These are phyloP conservation scores for Oryza coarctata DNA, from an alignment of 176 grass and related monocot species.

Conservation along the genomic window DNA sequence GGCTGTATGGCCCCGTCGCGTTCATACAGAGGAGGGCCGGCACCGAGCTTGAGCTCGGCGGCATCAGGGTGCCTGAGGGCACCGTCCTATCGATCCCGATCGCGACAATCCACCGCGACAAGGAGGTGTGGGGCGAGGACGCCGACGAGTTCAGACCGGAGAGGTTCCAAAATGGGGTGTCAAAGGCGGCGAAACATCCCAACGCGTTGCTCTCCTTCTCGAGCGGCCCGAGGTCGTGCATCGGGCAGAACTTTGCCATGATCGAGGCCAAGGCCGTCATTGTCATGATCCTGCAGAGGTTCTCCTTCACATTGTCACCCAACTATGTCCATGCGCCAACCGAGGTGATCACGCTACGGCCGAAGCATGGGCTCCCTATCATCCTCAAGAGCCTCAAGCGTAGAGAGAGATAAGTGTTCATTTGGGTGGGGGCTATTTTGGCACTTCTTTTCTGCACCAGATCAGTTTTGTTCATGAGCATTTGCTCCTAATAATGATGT, in stretches of 20 bases:
- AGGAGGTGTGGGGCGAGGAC: constrained; percentile 52
- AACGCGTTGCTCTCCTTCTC: constrained; percentile 48
- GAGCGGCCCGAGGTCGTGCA: constrained; percentile 39
- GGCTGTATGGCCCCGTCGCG: constrained; percentile 20
- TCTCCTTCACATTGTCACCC: constrained; percentile 37
- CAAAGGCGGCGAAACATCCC: constrained; percentile 37
- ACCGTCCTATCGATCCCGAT: constrained; percentile 14
- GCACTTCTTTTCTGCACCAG: too few species aligned
- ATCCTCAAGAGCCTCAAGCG: constrained; percentile 14
- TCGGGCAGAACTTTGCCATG: constrained; percentile 58
- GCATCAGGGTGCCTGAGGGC: constrained; percentile 20
- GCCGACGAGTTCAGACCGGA: constrained; percentile 45
- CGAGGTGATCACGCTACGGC: constrained; percentile 16
- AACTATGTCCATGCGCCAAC: constrained; percentile 38
- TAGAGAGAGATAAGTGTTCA: too few species aligned
- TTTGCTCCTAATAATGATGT: too few species aligned
- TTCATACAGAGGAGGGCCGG: neutral
- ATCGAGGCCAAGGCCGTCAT: constrained; percentile 46
- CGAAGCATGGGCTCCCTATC: constrained; percentile 40
- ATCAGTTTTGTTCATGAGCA: too few species aligned
- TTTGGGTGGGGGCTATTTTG: too few species aligned
- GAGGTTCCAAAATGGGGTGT: constrained; percentile 45
- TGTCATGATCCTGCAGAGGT: constrained; percentile 46
- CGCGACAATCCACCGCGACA: constrained; percentile 24
- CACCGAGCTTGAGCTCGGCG: neutral